Evolutionary conservation across 2,329 filamentous ascomycete genomes (phyloP).

Genomic region (Pyricularia sp.): DNA sequence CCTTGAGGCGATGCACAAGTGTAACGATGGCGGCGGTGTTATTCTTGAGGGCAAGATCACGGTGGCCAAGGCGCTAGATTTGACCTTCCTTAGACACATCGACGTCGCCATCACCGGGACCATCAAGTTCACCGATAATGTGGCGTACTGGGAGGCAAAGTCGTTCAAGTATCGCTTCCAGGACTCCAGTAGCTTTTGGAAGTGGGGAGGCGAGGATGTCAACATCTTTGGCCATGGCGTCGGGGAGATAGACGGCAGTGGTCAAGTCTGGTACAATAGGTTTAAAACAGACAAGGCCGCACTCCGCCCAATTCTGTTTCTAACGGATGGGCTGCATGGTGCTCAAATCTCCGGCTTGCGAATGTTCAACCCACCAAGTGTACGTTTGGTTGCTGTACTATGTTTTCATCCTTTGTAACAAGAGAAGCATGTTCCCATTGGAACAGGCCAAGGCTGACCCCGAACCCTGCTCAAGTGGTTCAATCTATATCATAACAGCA

Average conservation of each 20-base stretch:
- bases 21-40: constrained; percentile 53
- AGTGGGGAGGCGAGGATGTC: constrained; percentile 56
- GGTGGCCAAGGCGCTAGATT: constrained; percentile 44
- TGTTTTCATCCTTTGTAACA: no score
- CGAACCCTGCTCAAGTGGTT: constrained; percentile 34
- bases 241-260: constrained; percentile 46
- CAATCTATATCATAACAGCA: constrained; percentile 43
- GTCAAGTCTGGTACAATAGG: constrained; percentile 55
- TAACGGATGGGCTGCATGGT: constrained; percentile 40
- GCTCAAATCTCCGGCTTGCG: constrained; percentile 48
- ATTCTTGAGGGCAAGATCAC: constrained; percentile 45
- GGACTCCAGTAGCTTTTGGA: constrained; percentile 58
- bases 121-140: constrained; percentile 41
- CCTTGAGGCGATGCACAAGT: constrained; percentile 43
- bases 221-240: constrained; percentile 47
- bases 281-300: constrained; percentile 48
- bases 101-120: constrained; percentile 37
- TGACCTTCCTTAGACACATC: constrained; percentile 45
- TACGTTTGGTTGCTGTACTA: no score
- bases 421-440: no score
- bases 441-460: neutral
- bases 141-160: constrained; percentile 55
- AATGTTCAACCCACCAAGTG: constrained; percentile 40
- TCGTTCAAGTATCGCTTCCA: constrained; percentile 55
- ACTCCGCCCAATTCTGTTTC: constrained; percentile 44